Evolutionary conservation across 768 basidiomycete species (phyloP).

Genomic region (Clitopilus hobsonii): DNA sequence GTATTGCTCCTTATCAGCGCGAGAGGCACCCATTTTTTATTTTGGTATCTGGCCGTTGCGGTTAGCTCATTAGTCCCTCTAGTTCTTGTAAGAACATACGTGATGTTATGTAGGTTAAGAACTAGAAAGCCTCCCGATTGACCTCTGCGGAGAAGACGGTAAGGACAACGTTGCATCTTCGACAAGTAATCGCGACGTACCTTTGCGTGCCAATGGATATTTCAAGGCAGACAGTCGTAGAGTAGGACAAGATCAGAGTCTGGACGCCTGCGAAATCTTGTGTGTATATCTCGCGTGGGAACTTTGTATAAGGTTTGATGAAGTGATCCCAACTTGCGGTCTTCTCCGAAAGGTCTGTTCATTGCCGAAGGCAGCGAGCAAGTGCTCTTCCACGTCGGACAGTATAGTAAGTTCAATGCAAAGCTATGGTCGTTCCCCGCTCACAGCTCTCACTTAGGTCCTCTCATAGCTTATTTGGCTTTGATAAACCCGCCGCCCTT

Average conservation of each 20-base stretch:
- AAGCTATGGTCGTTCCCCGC: too few relatives aligned
- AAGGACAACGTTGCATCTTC: background rate
- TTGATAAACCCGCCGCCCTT: background rate
- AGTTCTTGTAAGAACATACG: slow-evolving; percentile 7
- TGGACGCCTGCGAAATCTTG: slow-evolving; percentile 17
- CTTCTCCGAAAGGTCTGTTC: background rate
- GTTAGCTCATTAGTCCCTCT: background rate
- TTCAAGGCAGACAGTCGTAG: slow-evolving; percentile 70
- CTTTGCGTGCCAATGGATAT: slow-evolving; percentile 88
- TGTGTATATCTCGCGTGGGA: slow-evolving; percentile 31
- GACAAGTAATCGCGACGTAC: slow-evolving; percentile 32
- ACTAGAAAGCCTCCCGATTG: slow-evolving; percentile 85
- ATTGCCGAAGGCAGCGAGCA: background rate
- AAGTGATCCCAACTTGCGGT: slow-evolving; percentile 20
- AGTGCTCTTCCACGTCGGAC: background rate
- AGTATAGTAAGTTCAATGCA: background rate
- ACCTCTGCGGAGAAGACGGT: slow-evolving; percentile 43
- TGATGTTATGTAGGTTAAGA: slow-evolving; percentile 12
- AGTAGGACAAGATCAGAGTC: slow-evolving; percentile 16
- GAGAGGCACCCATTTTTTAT: slow-evolving; percentile 82
- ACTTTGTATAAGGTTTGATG: slow-evolving; percentile 27
- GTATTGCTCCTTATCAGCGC: slow-evolving; percentile 87
- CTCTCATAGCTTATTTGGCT: background rate
- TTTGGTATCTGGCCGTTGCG: slow-evolving; percentile 16
- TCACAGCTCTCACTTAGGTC: too few relatives aligned